phyloP scores from a whole-genome alignment of 768 basidiomycete genomes.

The Boletellus sp. region DNA sequence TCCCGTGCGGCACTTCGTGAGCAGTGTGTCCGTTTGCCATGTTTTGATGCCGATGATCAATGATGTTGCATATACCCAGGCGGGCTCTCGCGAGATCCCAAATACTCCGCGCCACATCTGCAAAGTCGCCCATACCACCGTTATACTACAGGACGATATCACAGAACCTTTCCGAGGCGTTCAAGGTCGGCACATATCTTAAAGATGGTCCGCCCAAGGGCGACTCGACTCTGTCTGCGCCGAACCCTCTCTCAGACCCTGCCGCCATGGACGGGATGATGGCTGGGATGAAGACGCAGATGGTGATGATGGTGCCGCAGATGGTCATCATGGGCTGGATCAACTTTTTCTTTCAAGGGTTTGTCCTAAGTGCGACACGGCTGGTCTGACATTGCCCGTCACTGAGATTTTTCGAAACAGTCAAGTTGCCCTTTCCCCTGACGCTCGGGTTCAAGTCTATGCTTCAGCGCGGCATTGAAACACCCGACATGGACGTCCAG shows the following conservation, averaged over 20 bases:
- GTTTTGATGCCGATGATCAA: neutral
- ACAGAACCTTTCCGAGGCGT: conserved; percentile 66
- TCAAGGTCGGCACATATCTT: conserved; percentile 73
- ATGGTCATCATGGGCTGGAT: conserved; percentile 99
- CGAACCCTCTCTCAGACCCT: conserved; percentile 87
- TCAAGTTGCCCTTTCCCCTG: conserved; percentile 94
- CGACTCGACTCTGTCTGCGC: conserved; percentile 54
- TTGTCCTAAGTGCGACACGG: conserved; percentile 82
- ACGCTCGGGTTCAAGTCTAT: conserved; percentile 97
- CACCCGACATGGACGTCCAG: conserved; percentile 94
- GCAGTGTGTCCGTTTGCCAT: conserved; percentile 61
- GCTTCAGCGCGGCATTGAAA: conserved; percentile 94
- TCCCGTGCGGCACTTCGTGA: conserved; percentile 79
- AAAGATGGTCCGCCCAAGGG: conserved; percentile 77
- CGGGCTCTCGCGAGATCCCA: conserved; percentile 79
- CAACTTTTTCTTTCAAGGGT: conserved; percentile 99
- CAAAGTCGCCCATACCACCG: conserved; percentile 78
- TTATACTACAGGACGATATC: conserved; percentile 73
- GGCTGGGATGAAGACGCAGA: conserved; percentile 98
- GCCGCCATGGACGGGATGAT: conserved; percentile 97
- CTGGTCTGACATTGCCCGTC: neutral
- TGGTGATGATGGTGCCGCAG: conserved; percentile 98
- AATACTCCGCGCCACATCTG: conserved; percentile 76
- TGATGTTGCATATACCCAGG: conserved; percentile 34
- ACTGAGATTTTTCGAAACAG: conserved; percentile 37